Evolutionary conservation across 1,139 yeast species (phyloP).

Genomic region (Yamadazyma triangularis): DNA sequence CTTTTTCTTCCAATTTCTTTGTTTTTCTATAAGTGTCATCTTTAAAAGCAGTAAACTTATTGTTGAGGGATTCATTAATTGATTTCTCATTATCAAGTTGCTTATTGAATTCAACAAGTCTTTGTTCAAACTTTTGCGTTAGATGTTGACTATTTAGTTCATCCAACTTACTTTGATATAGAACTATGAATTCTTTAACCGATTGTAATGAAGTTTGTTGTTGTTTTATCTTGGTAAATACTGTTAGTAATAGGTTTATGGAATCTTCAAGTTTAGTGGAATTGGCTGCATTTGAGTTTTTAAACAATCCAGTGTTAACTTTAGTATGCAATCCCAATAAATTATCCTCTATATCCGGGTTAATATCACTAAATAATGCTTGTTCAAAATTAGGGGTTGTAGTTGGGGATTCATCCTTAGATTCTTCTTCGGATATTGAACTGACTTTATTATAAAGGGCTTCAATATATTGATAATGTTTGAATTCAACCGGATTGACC

Average conservation of each 20-base stretch:
- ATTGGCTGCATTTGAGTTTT: slow-evolving; percentile 56
- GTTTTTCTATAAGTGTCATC: slow-evolving; percentile 15
- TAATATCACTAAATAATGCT: slow-evolving; percentile 76
- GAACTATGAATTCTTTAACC: slow-evolving; percentile 25
- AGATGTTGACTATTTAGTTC: slow-evolving; percentile 26
- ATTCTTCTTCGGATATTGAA: slow-evolving; percentile 1
- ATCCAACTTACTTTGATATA: slow-evolving; percentile 24
- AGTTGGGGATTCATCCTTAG: slow-evolving; percentile 3
- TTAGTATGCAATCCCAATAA: slow-evolving; percentile 53
- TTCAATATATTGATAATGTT: slow-evolving; percentile 43
- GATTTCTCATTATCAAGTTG: slow-evolving; percentile 18
- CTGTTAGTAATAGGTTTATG: slow-evolving; percentile 24
- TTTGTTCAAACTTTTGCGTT: slow-evolving; percentile 19
- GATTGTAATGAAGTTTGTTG: slow-evolving; percentile 31
- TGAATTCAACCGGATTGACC: slow-evolving; percentile 27
- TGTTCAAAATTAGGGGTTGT: slow-evolving; percentile 45
- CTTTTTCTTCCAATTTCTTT: slow-evolving; percentile 16
- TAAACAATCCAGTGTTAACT: slow-evolving; percentile 57
- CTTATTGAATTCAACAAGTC: slow-evolving; percentile 16
- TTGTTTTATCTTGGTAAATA: slow-evolving; percentile 31
- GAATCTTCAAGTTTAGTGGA: slow-evolving; percentile 47
- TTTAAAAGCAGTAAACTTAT: slow-evolving; percentile 16
- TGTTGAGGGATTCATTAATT: slow-evolving; percentile 15
- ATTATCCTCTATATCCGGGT: slow-evolving; percentile 56
- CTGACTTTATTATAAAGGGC: slow-evolving; percentile 22